Evolutionary conservation across 163 green algal genomes (phyloP), one percentile per base, ranked within the genome.

Genomic region (Smithsoniella earleae): DNA sequence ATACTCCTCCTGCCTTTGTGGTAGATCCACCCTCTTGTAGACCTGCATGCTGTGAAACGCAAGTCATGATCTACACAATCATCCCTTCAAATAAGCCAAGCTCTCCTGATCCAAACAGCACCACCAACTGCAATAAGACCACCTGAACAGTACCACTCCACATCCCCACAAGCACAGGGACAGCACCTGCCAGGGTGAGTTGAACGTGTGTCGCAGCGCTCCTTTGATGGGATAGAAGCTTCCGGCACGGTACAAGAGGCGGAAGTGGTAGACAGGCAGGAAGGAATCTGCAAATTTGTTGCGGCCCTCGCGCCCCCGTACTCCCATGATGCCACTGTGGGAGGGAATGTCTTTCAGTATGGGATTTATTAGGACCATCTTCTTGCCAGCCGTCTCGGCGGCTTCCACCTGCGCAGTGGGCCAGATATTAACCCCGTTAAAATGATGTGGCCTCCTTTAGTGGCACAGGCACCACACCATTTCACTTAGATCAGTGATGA

Each of bases 191-290:
- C 83, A 89, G 0, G 58, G 54, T 0, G 77, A 38, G 4, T 76
- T 81, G 37, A 85, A 85, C 20, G 37, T 27, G 54, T 85, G 77
- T 2, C 87, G 78, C 72, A 93, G 64, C 3, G 86, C 83, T 2
- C 88, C 88, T 73, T 89, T 86, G 63, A 95, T 93, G 22, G 88
- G 88, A 74, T 89, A 89, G 73, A 82, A 78, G 1, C 77, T 76
- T 8, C 77, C 78, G 37, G 79, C 82, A 2, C 65, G 38, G 75
- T 88, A 95, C 18, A 94, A 80, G 66, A 93, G 79, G 3, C 88
- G 80, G 77, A 94, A 93, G 74, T 92, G 83, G 64, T 93, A 94
- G 1, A 83, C 84, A 18, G 75, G 13, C 10, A 66, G 28, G 33
- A 91, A 93, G 16, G 77, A 83, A 18, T 77, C 74, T 2, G 79